Percentiles rank a stretch among this genome's conserved stretches.
phyloP scores from a whole-genome alignment of 208 protist species.

The Porcisia hertigi region DNA sequence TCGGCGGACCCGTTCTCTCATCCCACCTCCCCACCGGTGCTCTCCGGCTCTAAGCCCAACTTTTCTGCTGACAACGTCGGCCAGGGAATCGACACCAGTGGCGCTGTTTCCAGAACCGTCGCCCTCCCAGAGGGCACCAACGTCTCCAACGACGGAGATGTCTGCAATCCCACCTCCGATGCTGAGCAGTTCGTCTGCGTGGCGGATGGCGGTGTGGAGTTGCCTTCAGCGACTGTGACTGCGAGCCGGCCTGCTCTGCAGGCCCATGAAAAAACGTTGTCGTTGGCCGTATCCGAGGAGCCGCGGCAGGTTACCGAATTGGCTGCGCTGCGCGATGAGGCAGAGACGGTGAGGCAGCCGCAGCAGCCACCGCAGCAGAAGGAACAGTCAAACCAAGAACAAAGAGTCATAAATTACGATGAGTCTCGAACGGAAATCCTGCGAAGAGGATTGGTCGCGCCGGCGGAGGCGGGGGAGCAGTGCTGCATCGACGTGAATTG shows the following conservation, averaged over 20 bases:
- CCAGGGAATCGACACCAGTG: conserved; percentile 9
- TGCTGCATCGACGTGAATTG: conserved; percentile 19
- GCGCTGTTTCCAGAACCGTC: neutral
- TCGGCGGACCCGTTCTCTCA: conserved; percentile 18
- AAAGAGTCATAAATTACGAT: neutral
- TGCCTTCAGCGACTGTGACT: neutral
- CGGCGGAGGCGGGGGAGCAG: conserved; percentile 1
- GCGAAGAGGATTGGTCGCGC: neutral
- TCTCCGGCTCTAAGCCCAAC: conserved; percentile 2
- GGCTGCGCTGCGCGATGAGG: conserved; percentile 8
- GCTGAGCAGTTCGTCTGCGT: neutral
- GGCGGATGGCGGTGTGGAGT: neutral
- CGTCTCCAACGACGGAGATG: conserved; percentile 23
- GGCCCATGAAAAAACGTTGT: conserved; percentile 15
- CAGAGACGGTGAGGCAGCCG: conserved; percentile 1
- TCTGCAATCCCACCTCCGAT: conserved; percentile 1
- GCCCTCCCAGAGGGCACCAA: conserved; percentile 18
- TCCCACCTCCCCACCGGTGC: neutral
- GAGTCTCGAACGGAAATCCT: neutral
- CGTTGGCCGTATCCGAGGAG: conserved; percentile 22
- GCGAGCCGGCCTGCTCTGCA: conserved; percentile 1
- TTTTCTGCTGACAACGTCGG: neutral
- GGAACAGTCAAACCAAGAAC: too few relatives aligned
- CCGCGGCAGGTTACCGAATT: neutral
- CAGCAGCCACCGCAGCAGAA: neutral